Percentiles rank a stretch among this genome's conserved stretches.
Conservation (phyloP, 495 filamentous ascomycete genomes). For the Aspergillus cavernicola region DNA sequence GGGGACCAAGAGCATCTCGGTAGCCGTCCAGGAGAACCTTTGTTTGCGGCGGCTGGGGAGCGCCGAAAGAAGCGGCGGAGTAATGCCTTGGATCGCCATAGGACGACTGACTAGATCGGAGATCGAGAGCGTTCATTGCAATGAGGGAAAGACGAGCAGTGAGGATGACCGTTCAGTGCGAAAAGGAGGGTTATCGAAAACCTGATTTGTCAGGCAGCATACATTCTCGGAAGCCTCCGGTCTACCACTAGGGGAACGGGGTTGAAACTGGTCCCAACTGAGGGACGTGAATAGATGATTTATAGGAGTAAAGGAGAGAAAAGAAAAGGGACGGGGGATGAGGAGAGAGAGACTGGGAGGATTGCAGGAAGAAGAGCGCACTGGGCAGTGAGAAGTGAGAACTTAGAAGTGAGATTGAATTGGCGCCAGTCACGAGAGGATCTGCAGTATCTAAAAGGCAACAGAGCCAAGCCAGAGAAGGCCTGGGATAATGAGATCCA, state of each 20-base stretch:
- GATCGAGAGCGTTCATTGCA: slow-evolving; percentile 42
- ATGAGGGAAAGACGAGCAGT: slow-evolving; percentile 1
- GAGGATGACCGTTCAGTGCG: background rate
- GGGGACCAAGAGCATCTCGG: slow-evolving; percentile 32
- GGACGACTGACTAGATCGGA: slow-evolving; percentile 45
- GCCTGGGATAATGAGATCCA: background rate
- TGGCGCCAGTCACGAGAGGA: slow-evolving; percentile 12
- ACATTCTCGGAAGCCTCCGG: slow-evolving; percentile 16
- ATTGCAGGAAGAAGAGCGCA: background rate
- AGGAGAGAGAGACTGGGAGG: background rate
- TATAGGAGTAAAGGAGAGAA: background rate
- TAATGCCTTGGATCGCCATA: slow-evolving; percentile 47
- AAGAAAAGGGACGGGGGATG: background rate
- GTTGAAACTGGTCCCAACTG: too few species aligned
- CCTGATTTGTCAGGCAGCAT: slow-evolving; percentile 19
- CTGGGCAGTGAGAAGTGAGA: too few species aligned
- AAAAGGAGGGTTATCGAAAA: slow-evolving; percentile 3
- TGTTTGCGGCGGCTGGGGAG: slow-evolving; percentile 33
- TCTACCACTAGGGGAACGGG: slow-evolving; percentile 8
- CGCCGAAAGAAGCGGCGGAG: slow-evolving; percentile 35
- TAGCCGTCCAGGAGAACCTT: slow-evolving; percentile 48
- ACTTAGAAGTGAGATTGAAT: slow-evolving; percentile 4
- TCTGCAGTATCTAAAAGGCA: slow-evolving; percentile 4
- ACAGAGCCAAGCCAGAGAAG: background rate
- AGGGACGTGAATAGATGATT: too few species aligned